Base-by-base conservation (phyloP, 768 basidiomycete species). In the Mycena olivaceomarginata region DNA sequence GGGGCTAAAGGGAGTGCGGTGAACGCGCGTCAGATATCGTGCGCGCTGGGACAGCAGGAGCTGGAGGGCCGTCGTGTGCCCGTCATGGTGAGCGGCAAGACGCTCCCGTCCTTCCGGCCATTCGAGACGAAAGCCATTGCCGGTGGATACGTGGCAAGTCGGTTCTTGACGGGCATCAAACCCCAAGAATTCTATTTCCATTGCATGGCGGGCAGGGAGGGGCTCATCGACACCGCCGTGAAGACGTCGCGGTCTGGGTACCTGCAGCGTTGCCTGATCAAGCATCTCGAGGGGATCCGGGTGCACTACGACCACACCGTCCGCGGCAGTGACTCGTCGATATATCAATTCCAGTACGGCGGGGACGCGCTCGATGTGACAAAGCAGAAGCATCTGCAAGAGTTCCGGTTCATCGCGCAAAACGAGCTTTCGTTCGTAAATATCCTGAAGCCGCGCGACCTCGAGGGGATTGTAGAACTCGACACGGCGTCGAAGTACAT, bases 121-220 rank as follows among this genome's bases (percentile, higher is more conserved):
- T 99, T 99, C 86, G 98, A 99, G 86, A 99, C 98, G n/a, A 95
- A 94, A 76, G 97, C 98, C 6, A 97, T 99, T 77, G 98, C 98
- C 15, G 98, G 98, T 82, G 98, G 98, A 10, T 99, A 98, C 84
- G 96, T 99, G 62, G 97, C 96, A 16, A 98, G 98, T 84, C 97
- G 98, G 46, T 99, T 99, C 91, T 91, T 99, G 89, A 99, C 98
- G 9, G 98, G 98, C 70, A 93, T 99, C 84, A 96, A 95, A 81
- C 98, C 98, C 0, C 98, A 99, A 84, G 98, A 99, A 85, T 99
- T 99, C 87, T 99, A 98, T 88, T 99, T 99, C 91, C 98, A 99
- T 87, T 99, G 98, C 84, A 99, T 99, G 98, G 98, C 98, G 74
- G 98, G 98, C 68, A 93, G 98, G 80, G 98, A 99, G 88, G 98